phyloP scores from a whole-genome alignment of 2,329 filamentous ascomycete genomes.

The Ilyonectria destructans region DNA sequence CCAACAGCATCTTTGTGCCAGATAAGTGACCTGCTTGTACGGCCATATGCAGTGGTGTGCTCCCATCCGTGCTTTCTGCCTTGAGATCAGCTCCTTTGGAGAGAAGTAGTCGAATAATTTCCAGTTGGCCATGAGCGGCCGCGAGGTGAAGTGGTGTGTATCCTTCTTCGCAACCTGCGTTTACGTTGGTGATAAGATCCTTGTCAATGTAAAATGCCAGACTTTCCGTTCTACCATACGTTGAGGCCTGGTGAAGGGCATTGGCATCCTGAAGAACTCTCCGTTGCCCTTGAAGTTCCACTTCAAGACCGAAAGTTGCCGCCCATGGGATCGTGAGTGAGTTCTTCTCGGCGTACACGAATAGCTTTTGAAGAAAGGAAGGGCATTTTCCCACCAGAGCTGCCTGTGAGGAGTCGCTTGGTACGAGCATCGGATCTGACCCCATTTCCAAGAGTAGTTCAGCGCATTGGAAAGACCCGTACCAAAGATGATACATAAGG shows the following conservation, averaged over 20 bases:
- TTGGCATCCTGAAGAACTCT: background rate
- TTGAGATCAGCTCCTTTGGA: background rate
- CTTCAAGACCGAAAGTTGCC: background rate
- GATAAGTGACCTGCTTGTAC: background rate
- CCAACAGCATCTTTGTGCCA: background rate
- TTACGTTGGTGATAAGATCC: background rate
- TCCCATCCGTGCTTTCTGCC: background rate
- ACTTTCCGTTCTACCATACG: background rate
- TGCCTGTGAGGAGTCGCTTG: background rate
- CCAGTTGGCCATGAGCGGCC: background rate
- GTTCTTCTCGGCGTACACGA: background rate
- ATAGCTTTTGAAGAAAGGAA: background rate
- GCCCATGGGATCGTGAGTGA: background rate
- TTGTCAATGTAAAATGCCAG: conserved; percentile 8
- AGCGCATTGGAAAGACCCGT: background rate
- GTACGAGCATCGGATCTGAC: background rate
- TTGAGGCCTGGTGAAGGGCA: background rate
- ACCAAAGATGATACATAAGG: background rate
- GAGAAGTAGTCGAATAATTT: background rate
- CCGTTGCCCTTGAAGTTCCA: background rate
- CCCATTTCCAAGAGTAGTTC: conserved; percentile 14
- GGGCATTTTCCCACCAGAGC: background rate
- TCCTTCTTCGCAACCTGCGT: background rate
- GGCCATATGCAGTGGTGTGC: conserved; percentile 18
- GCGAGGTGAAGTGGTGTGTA: conserved; percentile 20